These are phyloP conservation scores for Amylocystis lapponica DNA, from an alignment of 768 basidiomycete genomes.

Conservation along the genomic window DNA sequence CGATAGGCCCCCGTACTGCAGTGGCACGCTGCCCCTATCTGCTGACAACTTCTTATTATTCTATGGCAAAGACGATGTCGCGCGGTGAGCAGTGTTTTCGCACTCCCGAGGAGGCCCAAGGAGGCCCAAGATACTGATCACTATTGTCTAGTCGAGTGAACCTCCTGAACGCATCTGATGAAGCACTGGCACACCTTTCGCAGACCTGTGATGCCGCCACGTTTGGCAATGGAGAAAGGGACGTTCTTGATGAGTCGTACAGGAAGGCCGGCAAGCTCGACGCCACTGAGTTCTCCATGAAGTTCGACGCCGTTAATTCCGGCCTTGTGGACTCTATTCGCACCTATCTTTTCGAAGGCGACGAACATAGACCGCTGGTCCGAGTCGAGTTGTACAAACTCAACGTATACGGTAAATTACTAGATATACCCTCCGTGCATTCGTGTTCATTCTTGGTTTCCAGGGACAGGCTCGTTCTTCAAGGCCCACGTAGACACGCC, in stretches of 20 bases:
- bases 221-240: conserved; percentile 13
- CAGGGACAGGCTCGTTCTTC: conserved; percentile 10
- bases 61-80: conserved; percentile 4
- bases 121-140: neutral
- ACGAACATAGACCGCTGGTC: conserved; percentile 14
- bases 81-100: no score
- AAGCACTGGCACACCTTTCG: conserved; percentile 6
- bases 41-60: conserved; percentile 5
- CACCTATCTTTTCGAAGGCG: conserved; percentile 10
- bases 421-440: neutral
- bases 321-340: conserved; percentile 11
- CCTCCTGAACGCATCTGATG: conserved; percentile 3
- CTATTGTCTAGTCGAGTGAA: conserved; percentile 3
- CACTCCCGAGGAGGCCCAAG: neutral
- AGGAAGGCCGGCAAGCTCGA: conserved; percentile 23
- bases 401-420: conserved; percentile 37
- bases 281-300: conserved; percentile 9
- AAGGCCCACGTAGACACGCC: conserved; percentile 11
- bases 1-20: conserved; percentile 9
- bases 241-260: conserved; percentile 20
- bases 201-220: conserved; percentile 17
- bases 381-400: conserved; percentile 38
- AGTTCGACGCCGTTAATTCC: conserved; percentile 6
- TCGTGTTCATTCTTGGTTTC: neutral
- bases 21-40: conserved; percentile 8